phyloP scores from a whole-genome alignment of 1,284 basidiomycete species.

The Kalmanozyma brasiliensis region DNA sequence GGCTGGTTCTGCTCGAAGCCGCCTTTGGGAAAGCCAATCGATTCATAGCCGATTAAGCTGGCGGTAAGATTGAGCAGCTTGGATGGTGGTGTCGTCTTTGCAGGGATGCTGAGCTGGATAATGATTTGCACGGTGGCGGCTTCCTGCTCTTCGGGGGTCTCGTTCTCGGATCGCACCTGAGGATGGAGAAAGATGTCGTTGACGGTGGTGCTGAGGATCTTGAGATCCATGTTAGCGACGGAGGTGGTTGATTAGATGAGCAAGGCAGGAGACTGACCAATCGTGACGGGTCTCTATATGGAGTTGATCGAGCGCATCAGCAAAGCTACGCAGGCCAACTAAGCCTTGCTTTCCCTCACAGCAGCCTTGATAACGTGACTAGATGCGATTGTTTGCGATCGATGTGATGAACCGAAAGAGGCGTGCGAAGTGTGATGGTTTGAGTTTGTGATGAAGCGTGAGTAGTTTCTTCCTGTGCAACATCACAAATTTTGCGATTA shows the following conservation, averaged over 20 bases:
- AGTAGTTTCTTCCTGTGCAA: too few relatives aligned
- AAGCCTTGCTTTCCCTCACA: too few relatives aligned
- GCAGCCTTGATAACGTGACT: too few relatives aligned
- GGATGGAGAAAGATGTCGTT: slow-evolving; percentile 47
- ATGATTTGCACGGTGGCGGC: slow-evolving; percentile 41
- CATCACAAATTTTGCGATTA: too few relatives aligned
- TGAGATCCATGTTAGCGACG: slow-evolving; percentile 44
- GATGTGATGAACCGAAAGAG: neutral
- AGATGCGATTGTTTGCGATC: too few relatives aligned
- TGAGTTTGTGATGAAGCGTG: too few relatives aligned
- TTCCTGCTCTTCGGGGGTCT: slow-evolving; percentile 34
- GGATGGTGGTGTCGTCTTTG: slow-evolving; percentile 31
- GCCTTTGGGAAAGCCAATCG: slow-evolving; percentile 46
- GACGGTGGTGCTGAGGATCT: slow-evolving; percentile 49
- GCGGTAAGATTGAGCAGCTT: slow-evolving; percentile 37
- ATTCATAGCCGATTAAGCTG: slow-evolving; percentile 44
- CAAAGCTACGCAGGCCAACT: too few relatives aligned
- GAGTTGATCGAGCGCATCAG: too few relatives aligned
- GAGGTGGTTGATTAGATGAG: too few relatives aligned
- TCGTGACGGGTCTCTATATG: too few relatives aligned
- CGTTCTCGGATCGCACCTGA: slow-evolving; percentile 31
- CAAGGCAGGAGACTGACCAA: too few relatives aligned
- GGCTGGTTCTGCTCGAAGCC: slow-evolving; percentile 54
- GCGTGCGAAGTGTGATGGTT: neutral
- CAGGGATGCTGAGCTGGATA: slow-evolving; percentile 45